These are phyloP conservation scores for Fonsecaea multimorphosa DNA, from an alignment of 2,329 filamentous ascomycete genomes.

Conservation along the genomic window DNA sequence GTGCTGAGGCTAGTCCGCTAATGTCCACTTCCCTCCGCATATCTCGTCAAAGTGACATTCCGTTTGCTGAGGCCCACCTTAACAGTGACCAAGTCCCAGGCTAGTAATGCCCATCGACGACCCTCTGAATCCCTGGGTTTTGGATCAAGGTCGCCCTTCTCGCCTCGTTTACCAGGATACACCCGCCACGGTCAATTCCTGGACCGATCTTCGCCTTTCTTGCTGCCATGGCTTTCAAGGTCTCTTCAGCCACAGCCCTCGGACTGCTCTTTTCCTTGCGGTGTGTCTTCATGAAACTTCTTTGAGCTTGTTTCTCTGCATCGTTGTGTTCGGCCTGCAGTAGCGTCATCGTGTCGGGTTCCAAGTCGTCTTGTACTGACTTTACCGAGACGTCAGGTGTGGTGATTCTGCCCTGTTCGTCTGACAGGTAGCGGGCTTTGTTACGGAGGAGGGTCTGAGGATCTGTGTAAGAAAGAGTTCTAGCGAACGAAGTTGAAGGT, in stretches of 20 bases:
- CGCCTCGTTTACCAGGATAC: conserved; percentile 59
- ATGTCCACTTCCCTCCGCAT: neutral
- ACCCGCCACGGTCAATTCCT: conserved; percentile 60
- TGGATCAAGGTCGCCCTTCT: conserved; percentile 58
- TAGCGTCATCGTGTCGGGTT: conserved; percentile 46
- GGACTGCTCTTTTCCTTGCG: conserved; percentile 46
- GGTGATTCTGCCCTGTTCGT: conserved; percentile 35
- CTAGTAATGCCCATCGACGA: conserved; percentile 38
- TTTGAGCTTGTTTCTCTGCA: conserved; percentile 45
- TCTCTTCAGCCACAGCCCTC: conserved; percentile 55
- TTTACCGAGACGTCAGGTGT: conserved; percentile 29
- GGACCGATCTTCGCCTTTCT: conserved; percentile 60
- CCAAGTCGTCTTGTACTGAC: conserved; percentile 42
- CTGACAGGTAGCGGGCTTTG: conserved; percentile 35
- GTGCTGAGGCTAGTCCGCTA: neutral
- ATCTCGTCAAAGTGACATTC: neutral
- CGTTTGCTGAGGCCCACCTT: neutral
- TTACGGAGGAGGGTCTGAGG: conserved; percentile 36
- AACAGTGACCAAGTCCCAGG: neutral
- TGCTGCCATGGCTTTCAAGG: conserved; percentile 53
- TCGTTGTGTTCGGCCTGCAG: conserved; percentile 27
- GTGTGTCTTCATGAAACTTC: conserved; percentile 52
- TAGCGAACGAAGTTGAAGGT: conserved; percentile 25
- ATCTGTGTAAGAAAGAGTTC: conserved; percentile 38
- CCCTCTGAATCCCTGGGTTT: conserved; percentile 56